These are phyloP conservation scores for Pachysandra terminalis DNA, from an alignment of 164 flowering plant species.

Conservation along the genomic window DNA sequence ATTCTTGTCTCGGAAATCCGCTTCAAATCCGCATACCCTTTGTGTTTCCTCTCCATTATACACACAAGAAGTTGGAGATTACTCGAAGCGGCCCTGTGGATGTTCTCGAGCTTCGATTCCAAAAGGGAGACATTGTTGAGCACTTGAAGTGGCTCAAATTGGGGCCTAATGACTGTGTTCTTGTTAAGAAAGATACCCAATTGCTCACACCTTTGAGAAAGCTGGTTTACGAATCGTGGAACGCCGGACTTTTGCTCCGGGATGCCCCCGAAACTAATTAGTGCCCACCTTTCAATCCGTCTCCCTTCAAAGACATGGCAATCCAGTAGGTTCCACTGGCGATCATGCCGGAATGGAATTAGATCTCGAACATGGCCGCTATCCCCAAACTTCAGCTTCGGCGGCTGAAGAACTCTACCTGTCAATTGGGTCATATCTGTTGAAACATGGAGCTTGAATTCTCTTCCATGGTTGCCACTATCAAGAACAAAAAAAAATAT, in stretches of 20 bases:
- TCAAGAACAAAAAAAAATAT: slow-evolving; percentile 1
- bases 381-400: slow-evolving; percentile 83
- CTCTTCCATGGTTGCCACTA: slow-evolving; percentile 66
- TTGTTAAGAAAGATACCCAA: slow-evolving; percentile 73
- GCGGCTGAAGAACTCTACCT: slow-evolving; percentile 89
- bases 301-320: slow-evolving; percentile 85
- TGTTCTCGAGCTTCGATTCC: slow-evolving; percentile 66
- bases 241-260: slow-evolving; percentile 55
- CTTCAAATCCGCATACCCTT: slow-evolving; percentile 91
- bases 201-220: slow-evolving; percentile 70
- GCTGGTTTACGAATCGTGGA: slow-evolving; percentile 65
- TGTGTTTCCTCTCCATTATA: slow-evolving; percentile 85
- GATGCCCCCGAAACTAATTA: slow-evolving; percentile 86
- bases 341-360: slow-evolving; percentile 70
- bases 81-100: slow-evolving; percentile 49
- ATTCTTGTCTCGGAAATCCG: slow-evolving; percentile 82
- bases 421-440: slow-evolving; percentile 76
- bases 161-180: slow-evolving; percentile 43
- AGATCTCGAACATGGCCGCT: slow-evolving; percentile 64
- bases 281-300: slow-evolving; percentile 76
- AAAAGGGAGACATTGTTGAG: slow-evolving; percentile 58
- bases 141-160: slow-evolving; percentile 66
- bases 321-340: slow-evolving; percentile 84
- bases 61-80: slow-evolving; percentile 80
- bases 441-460: slow-evolving; percentile 69